phyloP scores from a whole-genome alignment of 2,329 filamentous ascomycete species.

The Colletotrichum tropicale region DNA sequence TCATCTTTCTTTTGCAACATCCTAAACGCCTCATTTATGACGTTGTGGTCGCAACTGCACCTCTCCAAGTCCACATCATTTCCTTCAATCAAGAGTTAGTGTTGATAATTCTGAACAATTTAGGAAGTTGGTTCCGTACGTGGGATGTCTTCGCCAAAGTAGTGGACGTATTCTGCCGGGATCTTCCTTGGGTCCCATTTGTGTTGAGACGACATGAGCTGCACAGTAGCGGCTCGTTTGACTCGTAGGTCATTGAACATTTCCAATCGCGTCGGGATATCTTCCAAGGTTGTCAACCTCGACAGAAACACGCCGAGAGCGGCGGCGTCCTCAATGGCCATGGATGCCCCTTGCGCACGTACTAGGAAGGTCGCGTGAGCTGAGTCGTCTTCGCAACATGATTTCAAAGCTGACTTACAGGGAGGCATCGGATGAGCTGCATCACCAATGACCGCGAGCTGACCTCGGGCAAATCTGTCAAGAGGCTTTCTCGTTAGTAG shows the following conservation, averaged over 20 bases:
- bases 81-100: not conserved
- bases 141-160: not conserved
- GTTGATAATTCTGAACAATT: not conserved
- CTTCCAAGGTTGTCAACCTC: not conserved
- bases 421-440: not conserved
- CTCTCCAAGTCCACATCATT: not conserved
- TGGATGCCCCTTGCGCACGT: not conserved
- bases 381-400: not conserved
- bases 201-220: not conserved
- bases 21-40: not conserved
- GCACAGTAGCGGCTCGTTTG: not conserved
- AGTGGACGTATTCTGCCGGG: not conserved
- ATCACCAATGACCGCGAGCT: not conserved
- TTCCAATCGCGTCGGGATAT: not conserved
- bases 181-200: not conserved
- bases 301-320: not conserved
- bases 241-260: not conserved
- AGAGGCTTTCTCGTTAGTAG: not conserved
- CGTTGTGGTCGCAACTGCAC: not conserved
- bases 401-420: not conserved
- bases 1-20: not conserved
- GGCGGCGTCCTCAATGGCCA: not conserved
- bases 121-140: not conserved
- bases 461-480: not conserved
- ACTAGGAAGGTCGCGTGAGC: not conserved